phyloP scores from a whole-genome alignment of 768 basidiomycete species.

The Mycena galopus region DNA sequence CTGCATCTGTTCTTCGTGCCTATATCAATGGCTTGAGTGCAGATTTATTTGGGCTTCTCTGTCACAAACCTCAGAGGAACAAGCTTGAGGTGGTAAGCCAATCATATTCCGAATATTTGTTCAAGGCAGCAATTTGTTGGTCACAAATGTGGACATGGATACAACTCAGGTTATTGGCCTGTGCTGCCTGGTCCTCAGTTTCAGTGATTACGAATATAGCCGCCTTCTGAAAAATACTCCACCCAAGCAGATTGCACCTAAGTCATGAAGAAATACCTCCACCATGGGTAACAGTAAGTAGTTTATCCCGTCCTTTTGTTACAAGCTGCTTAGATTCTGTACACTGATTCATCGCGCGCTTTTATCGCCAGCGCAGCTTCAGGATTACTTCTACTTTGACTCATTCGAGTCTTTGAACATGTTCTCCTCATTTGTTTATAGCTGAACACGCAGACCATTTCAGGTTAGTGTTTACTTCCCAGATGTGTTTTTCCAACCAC shows the following conservation, averaged over 20 bases:
- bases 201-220: slow-evolving; percentile 6
- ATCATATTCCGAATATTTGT: slow-evolving; percentile 3
- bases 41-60: not conserved
- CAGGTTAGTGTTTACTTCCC: not conserved
- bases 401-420: not conserved
- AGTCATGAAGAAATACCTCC: not conserved
- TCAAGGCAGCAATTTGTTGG: not conserved
- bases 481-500: not conserved
- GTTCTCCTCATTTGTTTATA: slow-evolving; percentile 1
- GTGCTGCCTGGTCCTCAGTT: not conserved
- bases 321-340: not conserved
- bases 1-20: not conserved
- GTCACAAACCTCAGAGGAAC: not conserved
- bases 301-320: not conserved
- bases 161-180: not conserved
- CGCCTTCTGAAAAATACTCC: not conserved
- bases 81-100: not conserved
- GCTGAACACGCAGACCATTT: not conserved
- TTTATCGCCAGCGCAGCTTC: not conserved
- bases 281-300: not conserved
- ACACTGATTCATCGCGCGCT: not conserved
- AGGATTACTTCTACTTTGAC: slow-evolving; percentile 2
- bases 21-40: not conserved
- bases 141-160: not conserved
- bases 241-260: not conserved